Base-by-base conservation (phyloP, 2,329 filamentous ascomycete genomes). In the Aspergillus bombycis region DNA sequence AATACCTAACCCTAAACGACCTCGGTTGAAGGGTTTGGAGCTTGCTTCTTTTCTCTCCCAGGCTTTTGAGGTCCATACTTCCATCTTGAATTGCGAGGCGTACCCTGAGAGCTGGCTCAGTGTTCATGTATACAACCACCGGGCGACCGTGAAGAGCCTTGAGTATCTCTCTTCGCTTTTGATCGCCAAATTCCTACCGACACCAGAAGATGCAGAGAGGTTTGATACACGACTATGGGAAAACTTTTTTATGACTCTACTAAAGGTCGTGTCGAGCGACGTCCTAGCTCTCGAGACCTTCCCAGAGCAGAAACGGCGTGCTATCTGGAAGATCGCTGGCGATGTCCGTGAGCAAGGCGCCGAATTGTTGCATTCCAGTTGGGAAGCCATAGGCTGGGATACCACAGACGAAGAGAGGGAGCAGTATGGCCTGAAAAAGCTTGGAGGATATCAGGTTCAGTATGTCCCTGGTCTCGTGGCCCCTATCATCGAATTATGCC, bases 321-420 rank as follows among this genome's bases (percentile, higher is more conserved):
- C 95, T 0, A 94, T 98, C 1, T 99, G 96, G 95, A 99, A 98
- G 81, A 97, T 99, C 74, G 95, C 94, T 4, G 95, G 95, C 7
- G 96, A 99, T 79, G 93, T 99, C 57, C 87, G 95, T 61, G 94
- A 98, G 76, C 87, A 93, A 68, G 95, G 96, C 19, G 94, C 95
- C 4, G 91, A 94, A 57, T 83, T 99, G 10, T 82, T 99, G 38
- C 88, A 91, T 65, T 86, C 88, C 32, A 94, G 91, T 7, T 99
- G 95, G 95, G 92, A 97, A 74, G 91, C 93, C 21, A 96, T 99
- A 65, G 95, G 96, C 14, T 99, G 95, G 95, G 94, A 99, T 71
- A 92, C 93, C 0, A 92, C 86, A 36, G 78, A 84, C 1, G 94
- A 98, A 63, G 94, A 97, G 75, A 86, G 87, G 67, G 83, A 85